Conservation (phyloP, 805 yeast genomes). For the Danielia reshetovae region DNA sequence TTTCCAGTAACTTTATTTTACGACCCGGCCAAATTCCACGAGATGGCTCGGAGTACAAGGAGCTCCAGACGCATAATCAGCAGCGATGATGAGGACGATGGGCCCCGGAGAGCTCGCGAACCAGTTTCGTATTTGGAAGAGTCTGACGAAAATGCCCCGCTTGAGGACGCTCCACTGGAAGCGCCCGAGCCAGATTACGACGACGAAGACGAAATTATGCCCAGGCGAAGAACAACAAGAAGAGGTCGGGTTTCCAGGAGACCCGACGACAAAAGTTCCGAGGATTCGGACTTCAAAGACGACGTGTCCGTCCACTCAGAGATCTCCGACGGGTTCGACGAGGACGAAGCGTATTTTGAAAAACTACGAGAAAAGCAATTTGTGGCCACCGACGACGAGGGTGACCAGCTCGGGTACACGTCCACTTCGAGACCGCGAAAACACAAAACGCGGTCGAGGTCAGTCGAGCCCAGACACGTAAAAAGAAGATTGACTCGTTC, state of each 20-base stretch:
- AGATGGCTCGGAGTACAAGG: conserved; percentile 12
- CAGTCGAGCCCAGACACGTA: conserved; percentile 18
- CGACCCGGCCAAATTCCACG: conserved; percentile 7
- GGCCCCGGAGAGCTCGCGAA: conserved; percentile 9
- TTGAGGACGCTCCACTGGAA: neutral
- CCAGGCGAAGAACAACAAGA: conserved; percentile 13
- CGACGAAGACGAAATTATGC: conserved; percentile 9
- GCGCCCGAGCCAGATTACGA: conserved; percentile 2
- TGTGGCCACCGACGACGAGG: conserved; percentile 38
- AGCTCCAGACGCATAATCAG: conserved; percentile 10
- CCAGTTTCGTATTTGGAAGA: conserved; percentile 12
- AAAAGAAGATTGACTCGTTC: conserved; percentile 19
- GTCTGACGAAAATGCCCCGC: conserved; percentile 8
- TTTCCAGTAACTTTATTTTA: conserved; percentile 14
- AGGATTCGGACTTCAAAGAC: conserved; percentile 19
- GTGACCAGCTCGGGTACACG: conserved; percentile 19
- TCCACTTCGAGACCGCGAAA: conserved; percentile 14
- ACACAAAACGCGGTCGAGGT: conserved; percentile 21
- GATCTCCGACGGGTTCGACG: conserved; percentile 13
- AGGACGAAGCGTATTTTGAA: conserved; percentile 21
- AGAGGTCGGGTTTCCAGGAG: conserved; percentile 1
- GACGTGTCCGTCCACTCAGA: conserved; percentile 9
- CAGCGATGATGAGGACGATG: conserved; percentile 10
- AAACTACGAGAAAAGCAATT: conserved; percentile 31
- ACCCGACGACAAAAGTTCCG: conserved; percentile 6